Evolutionary conservation across 352 stramenopile genomes (phyloP), one percentile per base, ranked within the genome.

Genomic region (Phytopythium cucurbitacearum): DNA sequence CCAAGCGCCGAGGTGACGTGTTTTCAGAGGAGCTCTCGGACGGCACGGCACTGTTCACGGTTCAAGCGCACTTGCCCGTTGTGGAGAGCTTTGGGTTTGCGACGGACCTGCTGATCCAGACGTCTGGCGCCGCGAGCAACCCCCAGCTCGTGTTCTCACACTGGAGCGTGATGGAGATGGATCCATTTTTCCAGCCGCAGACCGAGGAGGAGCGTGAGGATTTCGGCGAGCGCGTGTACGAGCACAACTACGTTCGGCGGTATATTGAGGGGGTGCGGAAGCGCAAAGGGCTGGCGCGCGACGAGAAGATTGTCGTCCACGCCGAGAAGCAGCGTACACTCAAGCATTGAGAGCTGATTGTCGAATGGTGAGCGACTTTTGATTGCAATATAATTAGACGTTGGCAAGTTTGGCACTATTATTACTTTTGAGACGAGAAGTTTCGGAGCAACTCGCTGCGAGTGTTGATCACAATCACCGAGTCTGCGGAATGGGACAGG

Each of bases 251-350:
- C 51, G 95, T 97, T 32, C 74, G 96, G 48, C 87, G 92, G 46
- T 97, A 97, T 64, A 97, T 99, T 61, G 90, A 98, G 39, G 80
- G 85, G 7, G 86, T 98, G 35, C 88, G 96, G 40, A 96, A 96
- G 64, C 80, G 94, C 48, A 99, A 98, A 62, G 95, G 95, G 0
- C 65, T 99, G 40, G 71, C 93, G 28, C 86, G 94, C 3, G 92
- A 98, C 65, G 92, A 96, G 62, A 98, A 98, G 65, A 96, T 98
- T 62, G 94, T 99, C 15, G 78, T 97, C 7, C 90, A 96, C 57
- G 95, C 94, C 8, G 96, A 99, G 75, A 99, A 98, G 64, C 95
- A 98, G 67, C 77, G 94, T 53, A 99, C 93, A 33, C 75, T 98
- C 11, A 98, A 97, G 63, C 87, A 89, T 60, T 97, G 82, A 34